A percentile compares a stretch with the other conserved stretches of the same genome.
These are phyloP conservation scores for Debaryomyces psychrophilus DNA, from an alignment of 1,139 yeast species.

Conservation along the genomic window DNA sequence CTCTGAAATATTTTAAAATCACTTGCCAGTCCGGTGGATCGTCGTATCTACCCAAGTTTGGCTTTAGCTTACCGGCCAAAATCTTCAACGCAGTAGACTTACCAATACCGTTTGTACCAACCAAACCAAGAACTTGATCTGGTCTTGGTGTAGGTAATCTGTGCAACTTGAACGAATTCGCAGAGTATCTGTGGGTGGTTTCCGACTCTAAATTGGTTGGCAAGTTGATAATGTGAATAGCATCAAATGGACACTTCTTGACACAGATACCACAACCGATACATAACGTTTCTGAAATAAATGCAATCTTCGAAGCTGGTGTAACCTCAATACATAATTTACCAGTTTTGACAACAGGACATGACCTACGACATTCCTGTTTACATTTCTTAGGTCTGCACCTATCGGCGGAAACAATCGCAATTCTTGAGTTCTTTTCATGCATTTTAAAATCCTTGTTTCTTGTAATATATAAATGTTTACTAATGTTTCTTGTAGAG, in stretches of 20 bases:
- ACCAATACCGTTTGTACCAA: constrained; percentile 99
- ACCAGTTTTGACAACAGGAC: constrained; percentile 98
- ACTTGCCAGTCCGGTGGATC: constrained; percentile 98
- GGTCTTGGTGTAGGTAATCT: constrained; percentile 98
- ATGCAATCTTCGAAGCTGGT: constrained; percentile 89
- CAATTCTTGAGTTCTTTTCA: constrained; percentile 79
- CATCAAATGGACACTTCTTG: constrained; percentile 97
- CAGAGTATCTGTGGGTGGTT: constrained; percentile 96
- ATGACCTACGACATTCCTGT: constrained; percentile 94
- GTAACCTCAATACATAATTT: constrained; percentile 95
- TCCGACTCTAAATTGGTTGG: constrained; percentile 93
- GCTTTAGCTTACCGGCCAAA: constrained; percentile 97
- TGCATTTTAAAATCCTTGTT: constrained; percentile 36
- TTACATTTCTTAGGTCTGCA: constrained; percentile 98
- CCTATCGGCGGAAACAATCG: constrained; percentile 89
- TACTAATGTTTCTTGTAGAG: constrained; percentile 8
- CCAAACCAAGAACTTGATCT: constrained; percentile 96
- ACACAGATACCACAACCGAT: constrained; percentile 99
- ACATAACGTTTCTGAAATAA: constrained; percentile 92
- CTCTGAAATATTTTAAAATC: constrained; percentile 87
- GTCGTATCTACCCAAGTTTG: constrained; percentile 90
- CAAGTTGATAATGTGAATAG: constrained; percentile 89
- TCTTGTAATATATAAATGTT: neutral
- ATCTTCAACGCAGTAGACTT: constrained; percentile 97
- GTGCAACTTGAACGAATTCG: constrained; percentile 95